Percentiles rank a stretch among this genome's conserved stretches.
Evolutionary conservation across 495 filamentous ascomycete genomes (phyloP).

Genomic region (Lepidopterella palustris): DNA sequence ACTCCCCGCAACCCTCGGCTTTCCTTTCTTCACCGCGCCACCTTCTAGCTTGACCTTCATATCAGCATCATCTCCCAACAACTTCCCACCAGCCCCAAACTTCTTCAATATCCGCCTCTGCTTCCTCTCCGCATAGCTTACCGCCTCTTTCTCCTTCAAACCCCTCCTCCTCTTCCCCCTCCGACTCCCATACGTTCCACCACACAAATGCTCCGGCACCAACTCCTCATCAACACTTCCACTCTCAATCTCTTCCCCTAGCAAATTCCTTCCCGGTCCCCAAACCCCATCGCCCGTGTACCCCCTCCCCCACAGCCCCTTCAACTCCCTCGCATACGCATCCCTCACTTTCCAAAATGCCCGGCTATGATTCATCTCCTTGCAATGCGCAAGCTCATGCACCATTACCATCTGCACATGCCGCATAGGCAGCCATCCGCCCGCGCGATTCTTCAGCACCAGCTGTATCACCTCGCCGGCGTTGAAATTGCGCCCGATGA

Average conservation of each 20-base stretch:
- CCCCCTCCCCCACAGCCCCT: conserved; percentile 52
- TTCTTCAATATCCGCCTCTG: conserved; percentile 64
- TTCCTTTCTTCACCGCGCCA: conserved; percentile 51
- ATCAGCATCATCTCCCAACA: conserved; percentile 60
- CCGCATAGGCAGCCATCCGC: conserved; percentile 65
- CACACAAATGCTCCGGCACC: conserved; percentile 60
- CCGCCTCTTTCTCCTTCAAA: conserved; percentile 39
- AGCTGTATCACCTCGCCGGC: conserved; percentile 77
- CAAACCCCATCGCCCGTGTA: conserved; percentile 76
- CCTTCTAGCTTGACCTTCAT: conserved; percentile 58
- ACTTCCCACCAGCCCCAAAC: conserved; percentile 61
- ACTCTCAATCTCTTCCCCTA: conserved; percentile 48
- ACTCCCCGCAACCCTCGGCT: conserved; percentile 65
- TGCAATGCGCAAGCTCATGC: conserved; percentile 69
- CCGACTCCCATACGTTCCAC: conserved; percentile 57
- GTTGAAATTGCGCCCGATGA: conserved; percentile 76
- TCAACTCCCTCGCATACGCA: conserved; percentile 57
- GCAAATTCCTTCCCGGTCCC: conserved; percentile 56
- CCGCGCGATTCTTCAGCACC: conserved; percentile 56
- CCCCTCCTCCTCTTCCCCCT: conserved; percentile 39
- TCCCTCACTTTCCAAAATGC: conserved; percentile 70
- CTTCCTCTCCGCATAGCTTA: conserved; percentile 55
- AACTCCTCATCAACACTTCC: conserved; percentile 45
- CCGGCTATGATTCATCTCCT: conserved; percentile 74
- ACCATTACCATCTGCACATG: conserved; percentile 85